Evolutionary conservation across 169 alveolate species (phyloP), one percentile per base, ranked within the genome.

Genomic region (Cyclospora cayetanensis): DNA sequence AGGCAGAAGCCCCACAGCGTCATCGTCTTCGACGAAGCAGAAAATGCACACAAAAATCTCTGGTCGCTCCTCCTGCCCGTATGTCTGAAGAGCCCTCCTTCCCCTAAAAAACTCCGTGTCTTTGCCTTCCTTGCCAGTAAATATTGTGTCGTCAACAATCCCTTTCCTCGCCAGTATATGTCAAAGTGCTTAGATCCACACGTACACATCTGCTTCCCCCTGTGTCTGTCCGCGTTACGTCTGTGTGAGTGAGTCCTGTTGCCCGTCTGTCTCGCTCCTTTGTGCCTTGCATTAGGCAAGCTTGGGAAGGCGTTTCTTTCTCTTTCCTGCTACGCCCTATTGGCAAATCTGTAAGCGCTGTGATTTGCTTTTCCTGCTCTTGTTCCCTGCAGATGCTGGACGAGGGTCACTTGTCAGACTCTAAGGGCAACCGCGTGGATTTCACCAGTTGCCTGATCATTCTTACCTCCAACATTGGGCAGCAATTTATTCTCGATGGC

Each of bases 341-440:
- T n/a, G n/a, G n/a, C n/a, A n/a, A n/a, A n/a, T n/a, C n/a, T n/a
- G n/a, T n/a, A n/a, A n/a, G n/a, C n/a, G n/a, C n/a, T n/a, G n/a
- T n/a, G 18, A 50, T 11, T 50, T 0, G 37, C n/a, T 35, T 20
- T 20, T 74, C 20, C 31, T 43, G 5, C 25, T 3, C 18, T 9
- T 3, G 9, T 43, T 0, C 20, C 37, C 34, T 37, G 52, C 82
- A 93, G 93, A 76, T 93, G 76, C 50, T 93, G 74, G 98, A 97
- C 90, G 98, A 97, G 76, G 98, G 98, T 0, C 92, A 97, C n/a
- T 93, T 97, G 72, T 95, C 98, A 31, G 98, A 97, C 79, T 89
- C 97, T 25, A 93, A 90, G 34, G 98, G 98, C 22, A 95, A 96
- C 53, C 95, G 93, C 42, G 98, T 97, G 9, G 97, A 97, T 92